These are phyloP conservation scores for Moricandia moricandioides DNA, from an alignment of 345 rosid genomes.

Conservation along the genomic window DNA sequence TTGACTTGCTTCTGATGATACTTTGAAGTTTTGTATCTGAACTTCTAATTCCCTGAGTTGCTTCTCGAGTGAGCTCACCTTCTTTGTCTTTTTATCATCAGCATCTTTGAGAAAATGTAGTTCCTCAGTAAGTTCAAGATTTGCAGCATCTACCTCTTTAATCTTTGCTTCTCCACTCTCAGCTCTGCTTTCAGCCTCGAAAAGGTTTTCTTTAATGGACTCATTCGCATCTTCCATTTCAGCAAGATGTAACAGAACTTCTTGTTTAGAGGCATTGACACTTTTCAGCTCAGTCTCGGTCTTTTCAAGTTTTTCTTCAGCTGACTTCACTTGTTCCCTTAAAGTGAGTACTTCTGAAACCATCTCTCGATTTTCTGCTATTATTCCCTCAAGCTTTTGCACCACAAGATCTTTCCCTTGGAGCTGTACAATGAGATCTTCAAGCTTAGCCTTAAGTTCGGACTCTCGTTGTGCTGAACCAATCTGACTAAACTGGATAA, in stretches of 20 bases:
- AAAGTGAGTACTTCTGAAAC: slow-evolving; percentile 52
- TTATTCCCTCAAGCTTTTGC: slow-evolving; percentile 54
- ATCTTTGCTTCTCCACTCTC: slow-evolving; percentile 70
- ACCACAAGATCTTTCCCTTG: slow-evolving; percentile 48
- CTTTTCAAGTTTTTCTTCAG: slow-evolving; percentile 57
- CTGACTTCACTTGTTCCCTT: slow-evolving; percentile 51
- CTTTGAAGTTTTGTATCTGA: slow-evolving; percentile 66
- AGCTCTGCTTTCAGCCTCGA: slow-evolving; percentile 66
- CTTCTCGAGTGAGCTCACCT: slow-evolving; percentile 77
- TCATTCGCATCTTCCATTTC: slow-evolving; percentile 66
- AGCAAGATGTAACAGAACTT: slow-evolving; percentile 59
- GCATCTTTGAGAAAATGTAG: slow-evolving; percentile 68
- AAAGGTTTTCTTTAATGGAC: slow-evolving; percentile 60
- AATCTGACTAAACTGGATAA: slow-evolving; percentile 64
- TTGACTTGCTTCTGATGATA: slow-evolving; percentile 75
- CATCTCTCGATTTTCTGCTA: slow-evolving; percentile 39
- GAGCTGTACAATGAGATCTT: slow-evolving; percentile 45
- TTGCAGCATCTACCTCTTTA: slow-evolving; percentile 59
- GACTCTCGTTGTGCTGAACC: slow-evolving; percentile 62
- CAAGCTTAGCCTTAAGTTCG: slow-evolving; percentile 52
- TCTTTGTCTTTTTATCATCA: slow-evolving; percentile 54
- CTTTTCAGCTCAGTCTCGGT: slow-evolving; percentile 46
- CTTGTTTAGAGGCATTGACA: slow-evolving; percentile 52
- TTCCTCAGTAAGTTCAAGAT: slow-evolving; percentile 76
- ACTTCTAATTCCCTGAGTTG: slow-evolving; percentile 71